Base-by-base conservation (phyloP, 140 eudicot species). In the Cichorium intybus region DNA sequence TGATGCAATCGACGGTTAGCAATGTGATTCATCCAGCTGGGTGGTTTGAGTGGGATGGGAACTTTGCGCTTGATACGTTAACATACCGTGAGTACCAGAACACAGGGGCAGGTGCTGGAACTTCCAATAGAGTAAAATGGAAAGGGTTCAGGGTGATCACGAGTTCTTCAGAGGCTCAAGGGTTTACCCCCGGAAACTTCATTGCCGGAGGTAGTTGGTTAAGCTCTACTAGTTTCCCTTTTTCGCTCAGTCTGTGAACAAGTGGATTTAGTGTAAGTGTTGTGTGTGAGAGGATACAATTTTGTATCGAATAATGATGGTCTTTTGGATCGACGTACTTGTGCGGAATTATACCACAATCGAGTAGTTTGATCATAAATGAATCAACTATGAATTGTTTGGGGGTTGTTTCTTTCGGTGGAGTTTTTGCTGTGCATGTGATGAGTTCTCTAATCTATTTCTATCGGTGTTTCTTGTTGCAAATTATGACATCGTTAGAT, bases 1-100 rank as follows among this genome's bases (percentile, higher is more conserved):
- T 75, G 8, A 75, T 75, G 76, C 66, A 68, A 26, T 31, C 66
- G 5, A 34, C 29, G 17, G 62, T 75, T 41, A 52, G 76, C 56
- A 27, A 69, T 10, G 81, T 75, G 21, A 65, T 75, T 15, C 46
- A 75, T 10, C 81, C 81, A 2, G 85, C 77, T 0, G 85, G 85
- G 21, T 80, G 85, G 85, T 73, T 24, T 54, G 72, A 70, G 51
- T 80, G 82, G 85, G 58, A 52, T 10, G 85, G 85, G 18, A 56
- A 76, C 23, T 80, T 70, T 73, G 82, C 79, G 5, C 76, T 80
- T 53, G 47, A 66, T 6, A 80, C 82, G 0, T 62, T 80, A 48
- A 66, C 46, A 18, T 80, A 80, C 18, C 78, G 60, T 4, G 85
- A 80, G 73, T 76, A 75, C 62, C 17, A 34, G 41, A 80, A 80